Evolutionary conservation across 768 basidiomycete species (phyloP).

Genomic region (Hygrocybe coccinea): DNA sequence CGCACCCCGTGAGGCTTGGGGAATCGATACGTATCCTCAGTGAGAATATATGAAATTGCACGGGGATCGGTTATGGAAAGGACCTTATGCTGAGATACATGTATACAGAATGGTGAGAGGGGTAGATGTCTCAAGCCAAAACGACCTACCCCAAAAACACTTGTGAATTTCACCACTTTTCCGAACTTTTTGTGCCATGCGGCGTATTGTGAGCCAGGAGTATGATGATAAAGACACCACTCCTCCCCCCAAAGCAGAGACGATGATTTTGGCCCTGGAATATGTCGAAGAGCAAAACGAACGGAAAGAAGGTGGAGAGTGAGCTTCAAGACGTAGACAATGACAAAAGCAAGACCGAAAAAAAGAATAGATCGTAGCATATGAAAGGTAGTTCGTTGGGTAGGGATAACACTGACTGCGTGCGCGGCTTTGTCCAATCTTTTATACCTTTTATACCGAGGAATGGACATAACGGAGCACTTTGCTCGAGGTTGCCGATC

Average conservation of each 20-base stretch:
- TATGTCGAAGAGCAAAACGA: constrained; percentile 34
- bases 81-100: constrained; percentile 44
- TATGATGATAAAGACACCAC: constrained; percentile 47
- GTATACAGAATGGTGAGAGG: constrained; percentile 7
- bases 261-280: constrained; percentile 48
- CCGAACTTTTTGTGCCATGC: constrained; percentile 53
- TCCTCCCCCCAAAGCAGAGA: constrained; percentile 62
- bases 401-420: neutral
- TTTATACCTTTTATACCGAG: too few species aligned
- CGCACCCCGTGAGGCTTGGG: constrained; percentile 61
- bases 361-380: constrained; percentile 2
- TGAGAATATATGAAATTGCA: constrained; percentile 51
- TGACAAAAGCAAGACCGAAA: constrained; percentile 28
- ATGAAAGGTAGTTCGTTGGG: neutral
- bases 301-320: constrained; percentile 31
- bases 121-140: constrained; percentile 1
- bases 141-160: constrained; percentile 49
- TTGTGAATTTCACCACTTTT: constrained; percentile 50
- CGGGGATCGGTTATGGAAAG: constrained; percentile 53
- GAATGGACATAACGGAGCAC: too few species aligned
- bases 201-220: constrained; percentile 50
- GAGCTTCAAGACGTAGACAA: constrained; percentile 31
- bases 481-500: too few species aligned
- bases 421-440: neutral
- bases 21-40: constrained; percentile 51